Base-by-base conservation (phyloP, 495 filamentous ascomycete genomes). In the Apiosordaria backusii region DNA sequence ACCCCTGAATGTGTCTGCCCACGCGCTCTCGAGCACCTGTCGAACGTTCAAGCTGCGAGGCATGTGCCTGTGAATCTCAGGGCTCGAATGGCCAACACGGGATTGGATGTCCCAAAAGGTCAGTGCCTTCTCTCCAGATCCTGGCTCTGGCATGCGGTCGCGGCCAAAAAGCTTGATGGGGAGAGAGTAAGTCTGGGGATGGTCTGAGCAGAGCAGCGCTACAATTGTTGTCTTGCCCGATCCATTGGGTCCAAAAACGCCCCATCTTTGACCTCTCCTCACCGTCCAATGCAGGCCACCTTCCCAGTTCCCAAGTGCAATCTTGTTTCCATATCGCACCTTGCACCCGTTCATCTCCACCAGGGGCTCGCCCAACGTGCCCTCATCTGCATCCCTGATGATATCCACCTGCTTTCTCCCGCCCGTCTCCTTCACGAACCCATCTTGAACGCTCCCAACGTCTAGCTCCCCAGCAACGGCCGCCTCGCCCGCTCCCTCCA, bases 21-120 rank as follows among this genome's bases (percentile, higher is more conserved):
- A 97, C 1, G 94, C 92, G 53, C 87, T 91, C 71, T 93, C 91
- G 2, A 99, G 71, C 0, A 89, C 84, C 61, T 89, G 85, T 7
- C 91, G 86, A 21, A 97, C 77, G 1, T 87, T 89, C 60, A 97
- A 82, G 35, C 86, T 82, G 55, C 87, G 87, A 2, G 95, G 95
- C 79, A 97, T 97, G 80, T 96, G 92, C 57, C 90, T 87, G 68
- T 97, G 93, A 22, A 97, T 90, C 74, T 99, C 95, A 0, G 95
- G 96, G 57, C 90, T 93, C 2, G 92, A 92, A 71, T 97, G 92
- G 19, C 95, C 95, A 61, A 98, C 89, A 19, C 92, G 89, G 1
- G 87, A 83, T 73, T 98, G 94, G 50, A 99, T 87, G 60, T 97
- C 93, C 77, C 96, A 97, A 63, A 97, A 87, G 4, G 92, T 95